Percentiles rank a stretch among this genome's conserved stretches.
Evolutionary conservation across 2,329 filamentous ascomycete genomes (phyloP).

Genomic region (Aspergillus phoenicis): DNA sequence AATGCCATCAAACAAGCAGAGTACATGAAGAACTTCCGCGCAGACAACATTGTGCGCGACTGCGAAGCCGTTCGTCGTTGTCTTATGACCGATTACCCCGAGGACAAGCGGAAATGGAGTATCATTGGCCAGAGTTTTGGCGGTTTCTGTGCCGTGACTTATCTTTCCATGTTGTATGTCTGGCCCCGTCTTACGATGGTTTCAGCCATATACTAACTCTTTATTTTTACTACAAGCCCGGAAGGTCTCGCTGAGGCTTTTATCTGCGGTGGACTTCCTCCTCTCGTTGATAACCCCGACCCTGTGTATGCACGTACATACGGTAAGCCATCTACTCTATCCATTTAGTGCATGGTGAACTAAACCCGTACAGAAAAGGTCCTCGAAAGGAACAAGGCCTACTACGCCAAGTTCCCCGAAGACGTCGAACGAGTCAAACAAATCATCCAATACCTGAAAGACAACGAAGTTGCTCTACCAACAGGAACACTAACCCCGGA

Average conservation of each 20-base stretch:
- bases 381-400: conserved; percentile 71
- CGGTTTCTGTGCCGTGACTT: conserved; percentile 81
- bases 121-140: conserved; percentile 91
- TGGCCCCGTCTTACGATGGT: no score
- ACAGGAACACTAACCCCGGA: conserved; percentile 71
- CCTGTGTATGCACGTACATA: conserved; percentile 75
- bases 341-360: not conserved
- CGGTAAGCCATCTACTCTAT: conserved; percentile 31
- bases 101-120: conserved; percentile 76
- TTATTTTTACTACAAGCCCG: conserved; percentile 50
- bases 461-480: conserved; percentile 66
- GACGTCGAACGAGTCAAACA: conserved; percentile 70
- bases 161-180: conserved; percentile 71
- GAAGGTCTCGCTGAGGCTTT: conserved; percentile 81
- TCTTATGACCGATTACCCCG: conserved; percentile 69
- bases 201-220: conserved; percentile 2
- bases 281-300: conserved; percentile 70
- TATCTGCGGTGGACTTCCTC: conserved; percentile 79
- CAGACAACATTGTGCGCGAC: conserved; percentile 87
- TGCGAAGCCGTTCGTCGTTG: conserved; percentile 80
- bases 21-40: conserved; percentile 82
- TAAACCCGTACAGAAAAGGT: conserved; percentile 56
- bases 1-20: conserved; percentile 69
- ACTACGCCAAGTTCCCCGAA: conserved; percentile 83
- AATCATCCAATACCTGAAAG: conserved; percentile 66